Percentiles rank a stretch among this genome's conserved stretches.
Conservation (phyloP, 768 basidiomycete genomes). For the Tylopilus intermedius region DNA sequence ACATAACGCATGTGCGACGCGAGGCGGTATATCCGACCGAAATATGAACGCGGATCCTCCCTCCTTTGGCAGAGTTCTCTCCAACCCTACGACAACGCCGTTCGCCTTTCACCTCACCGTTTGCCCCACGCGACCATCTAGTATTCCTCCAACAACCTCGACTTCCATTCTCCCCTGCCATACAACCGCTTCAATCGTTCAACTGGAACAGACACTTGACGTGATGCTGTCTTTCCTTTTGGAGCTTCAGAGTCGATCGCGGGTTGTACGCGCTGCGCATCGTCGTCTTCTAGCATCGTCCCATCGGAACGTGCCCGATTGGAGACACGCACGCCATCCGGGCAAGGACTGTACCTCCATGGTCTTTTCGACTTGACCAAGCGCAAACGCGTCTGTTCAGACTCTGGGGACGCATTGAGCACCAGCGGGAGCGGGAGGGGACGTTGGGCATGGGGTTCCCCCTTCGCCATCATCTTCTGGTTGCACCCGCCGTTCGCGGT, state of each 20-base stretch:
- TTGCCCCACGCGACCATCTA: neutral
- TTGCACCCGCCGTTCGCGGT: neutral
- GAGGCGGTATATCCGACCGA: neutral
- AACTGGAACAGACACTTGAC: neutral
- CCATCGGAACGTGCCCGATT: neutral
- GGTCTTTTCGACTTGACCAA: neutral
- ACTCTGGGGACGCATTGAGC: neutral
- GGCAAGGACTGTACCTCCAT: neutral
- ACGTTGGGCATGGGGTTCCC: neutral
- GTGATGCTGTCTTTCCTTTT: neutral
- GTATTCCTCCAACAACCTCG: conserved; percentile 6
- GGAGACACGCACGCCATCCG: neutral
- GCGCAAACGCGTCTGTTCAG: neutral
- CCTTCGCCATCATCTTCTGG: neutral
- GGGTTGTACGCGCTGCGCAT: neutral
- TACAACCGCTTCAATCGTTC: conserved; percentile 2
- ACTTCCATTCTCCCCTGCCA: conserved; percentile 9
- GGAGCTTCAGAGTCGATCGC: no score
- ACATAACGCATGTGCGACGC: neutral
- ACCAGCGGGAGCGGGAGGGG: conserved; percentile 2
- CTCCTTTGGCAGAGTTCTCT: neutral
- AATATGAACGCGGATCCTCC: neutral
- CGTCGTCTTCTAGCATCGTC: neutral
- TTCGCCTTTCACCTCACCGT: neutral
- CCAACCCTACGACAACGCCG: neutral